These are phyloP conservation scores for Nemophila menziesii DNA, from an alignment of 257 asterid genomes.

Conservation along the genomic window DNA sequence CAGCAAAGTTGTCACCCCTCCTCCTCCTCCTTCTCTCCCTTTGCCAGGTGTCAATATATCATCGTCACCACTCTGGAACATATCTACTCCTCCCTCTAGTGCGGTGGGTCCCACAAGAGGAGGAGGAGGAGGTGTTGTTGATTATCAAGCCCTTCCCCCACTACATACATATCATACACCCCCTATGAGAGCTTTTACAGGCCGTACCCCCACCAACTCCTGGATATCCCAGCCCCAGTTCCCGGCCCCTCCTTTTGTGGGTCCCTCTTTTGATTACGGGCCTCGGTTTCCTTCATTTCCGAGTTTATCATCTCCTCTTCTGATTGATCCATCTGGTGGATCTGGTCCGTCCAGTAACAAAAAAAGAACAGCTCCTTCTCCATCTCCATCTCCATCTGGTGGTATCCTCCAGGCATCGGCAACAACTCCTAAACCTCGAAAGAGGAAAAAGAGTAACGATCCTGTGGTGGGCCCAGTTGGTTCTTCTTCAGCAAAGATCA, in stretches of 20 bases:
- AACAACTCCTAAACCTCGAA: slow-evolving; percentile 57
- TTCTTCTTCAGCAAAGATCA: slow-evolving; percentile 31
- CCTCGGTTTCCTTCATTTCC: slow-evolving; percentile 43
- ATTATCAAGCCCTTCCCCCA: slow-evolving; percentile 66
- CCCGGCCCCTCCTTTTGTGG: slow-evolving; percentile 56
- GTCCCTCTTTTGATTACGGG: slow-evolving; percentile 47
- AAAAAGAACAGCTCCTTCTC: too few relatives aligned
- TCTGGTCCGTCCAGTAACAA: slow-evolving; percentile 25
- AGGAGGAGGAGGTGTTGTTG: slow-evolving; percentile 47
- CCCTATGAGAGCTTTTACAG: slow-evolving; percentile 35
- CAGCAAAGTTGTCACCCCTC: slow-evolving; percentile 37
- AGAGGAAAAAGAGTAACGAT: slow-evolving; percentile 65
- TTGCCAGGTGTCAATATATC: too few relatives aligned
- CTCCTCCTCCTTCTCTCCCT: slow-evolving; percentile 54
- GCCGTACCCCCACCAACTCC: slow-evolving; percentile 37
- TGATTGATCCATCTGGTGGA: slow-evolving; percentile 28
- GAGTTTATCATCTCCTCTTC: slow-evolving; percentile 23
- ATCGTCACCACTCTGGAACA: slow-evolving; percentile 87
- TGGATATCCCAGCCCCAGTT: slow-evolving; percentile 56
- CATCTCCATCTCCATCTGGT: slow-evolving; percentile 33
- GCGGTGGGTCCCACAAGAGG: too few relatives aligned
- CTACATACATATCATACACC: slow-evolving; percentile 66
- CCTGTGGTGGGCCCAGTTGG: slow-evolving; percentile 26
- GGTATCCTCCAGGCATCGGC: slow-evolving; percentile 28
- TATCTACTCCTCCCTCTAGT: slow-evolving; percentile 56